These are phyloP conservation scores for Saturnispora hagleri DNA, from an alignment of 805 yeast genomes.

Conservation along the genomic window DNA sequence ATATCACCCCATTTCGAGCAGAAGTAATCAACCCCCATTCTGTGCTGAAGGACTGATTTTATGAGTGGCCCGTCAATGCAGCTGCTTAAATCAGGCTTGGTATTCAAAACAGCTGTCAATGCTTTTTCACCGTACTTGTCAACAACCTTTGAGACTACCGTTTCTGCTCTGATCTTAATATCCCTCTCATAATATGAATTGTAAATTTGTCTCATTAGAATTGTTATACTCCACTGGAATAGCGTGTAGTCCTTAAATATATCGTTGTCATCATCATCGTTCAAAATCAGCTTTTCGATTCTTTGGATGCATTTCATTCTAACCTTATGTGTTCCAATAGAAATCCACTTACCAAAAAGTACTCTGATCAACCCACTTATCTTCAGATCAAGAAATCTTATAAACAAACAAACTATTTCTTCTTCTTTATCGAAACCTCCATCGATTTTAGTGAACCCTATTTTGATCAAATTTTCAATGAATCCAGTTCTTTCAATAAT, in stretches of 20 bases:
- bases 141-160: not conserved
- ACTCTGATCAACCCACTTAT: constrained; percentile 53
- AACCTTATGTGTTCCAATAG: not conserved
- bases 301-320: not conserved
- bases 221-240: constrained; percentile 6
- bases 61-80: not conserved
- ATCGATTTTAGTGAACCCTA: constrained; percentile 30
- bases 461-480: constrained; percentile 69
- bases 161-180: not conserved
- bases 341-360: constrained; percentile 30
- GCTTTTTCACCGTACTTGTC: not conserved
- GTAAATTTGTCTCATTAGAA: constrained; percentile 5
- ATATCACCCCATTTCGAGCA: not conserved
- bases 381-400: constrained; percentile 53
- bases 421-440: not conserved
- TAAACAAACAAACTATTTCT: constrained; percentile 30
- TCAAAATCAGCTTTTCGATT: not conserved
- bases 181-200: not conserved
- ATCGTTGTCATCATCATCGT: not conserved
- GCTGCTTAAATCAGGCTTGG: not conserved
- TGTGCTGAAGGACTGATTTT: not conserved
- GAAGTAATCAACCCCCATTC: not conserved
- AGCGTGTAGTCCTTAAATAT: not conserved
- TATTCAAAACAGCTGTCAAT: not conserved
- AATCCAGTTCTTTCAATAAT: constrained; percentile 64